Conservation (phyloP, 2,329 filamentous ascomycete species). For the Lasiodiplodia sp. region DNA sequence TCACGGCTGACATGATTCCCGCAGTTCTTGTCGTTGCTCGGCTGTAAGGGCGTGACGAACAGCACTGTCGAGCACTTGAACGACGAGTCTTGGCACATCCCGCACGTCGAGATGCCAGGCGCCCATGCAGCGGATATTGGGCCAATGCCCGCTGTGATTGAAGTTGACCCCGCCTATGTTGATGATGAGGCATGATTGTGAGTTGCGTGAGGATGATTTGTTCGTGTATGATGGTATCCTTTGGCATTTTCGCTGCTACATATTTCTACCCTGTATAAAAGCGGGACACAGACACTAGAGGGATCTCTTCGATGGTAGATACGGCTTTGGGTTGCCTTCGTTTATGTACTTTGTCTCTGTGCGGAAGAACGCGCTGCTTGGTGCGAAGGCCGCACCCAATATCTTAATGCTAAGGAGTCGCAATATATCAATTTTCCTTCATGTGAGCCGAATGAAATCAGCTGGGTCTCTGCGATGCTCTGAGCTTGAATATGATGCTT, state of each 20-base stretch:
- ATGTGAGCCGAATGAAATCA: rapidly evolving
- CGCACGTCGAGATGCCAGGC: conserved; percentile 33
- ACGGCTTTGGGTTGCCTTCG: not conserved
- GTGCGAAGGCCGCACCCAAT: not conserved
- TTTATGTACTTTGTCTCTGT: not conserved
- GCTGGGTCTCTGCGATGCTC: not conserved
- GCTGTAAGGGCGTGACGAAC: conserved; percentile 37
- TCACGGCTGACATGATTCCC: conserved; percentile 20
- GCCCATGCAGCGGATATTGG: conserved; percentile 23
- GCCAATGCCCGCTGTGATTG: conserved; percentile 35
- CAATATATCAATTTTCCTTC: not conserved
- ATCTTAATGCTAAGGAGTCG: not conserved
- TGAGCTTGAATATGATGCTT: not conserved
- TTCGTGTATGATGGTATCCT: not conserved
- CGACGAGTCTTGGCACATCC: conserved; percentile 38
- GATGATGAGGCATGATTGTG: conserved; percentile 25
- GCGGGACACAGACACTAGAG: not conserved
- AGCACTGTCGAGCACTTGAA: conserved; percentile 37
- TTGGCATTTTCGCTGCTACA: not conserved
- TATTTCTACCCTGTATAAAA: conserved; percentile 9
- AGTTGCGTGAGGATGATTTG: not conserved
- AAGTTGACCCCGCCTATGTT: conserved; percentile 43
- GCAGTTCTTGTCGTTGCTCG: conserved; percentile 40
- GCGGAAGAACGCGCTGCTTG: not conserved
- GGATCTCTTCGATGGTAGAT: not conserved